These are phyloP conservation scores for Paradendryphiella salina DNA, from an alignment of 2,329 filamentous ascomycete species.

Conservation along the genomic window DNA sequence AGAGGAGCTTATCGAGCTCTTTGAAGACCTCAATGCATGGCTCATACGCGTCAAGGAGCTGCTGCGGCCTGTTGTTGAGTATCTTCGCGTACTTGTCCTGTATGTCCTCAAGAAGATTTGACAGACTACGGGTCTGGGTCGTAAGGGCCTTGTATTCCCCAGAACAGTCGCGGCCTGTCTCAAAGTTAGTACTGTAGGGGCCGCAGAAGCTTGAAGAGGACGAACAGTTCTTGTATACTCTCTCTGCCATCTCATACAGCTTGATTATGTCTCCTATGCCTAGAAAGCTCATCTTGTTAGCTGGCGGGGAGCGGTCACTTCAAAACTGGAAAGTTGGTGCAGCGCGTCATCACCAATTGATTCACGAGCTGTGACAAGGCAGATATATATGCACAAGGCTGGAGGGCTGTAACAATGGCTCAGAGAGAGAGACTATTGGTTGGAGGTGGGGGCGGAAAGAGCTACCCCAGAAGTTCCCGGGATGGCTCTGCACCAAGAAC, in stretches of 20 bases:
- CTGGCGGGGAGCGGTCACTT: neutral
- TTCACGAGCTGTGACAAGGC: neutral
- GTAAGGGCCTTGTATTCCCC: slow-evolving; percentile 38
- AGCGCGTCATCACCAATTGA: neutral
- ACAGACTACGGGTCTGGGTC: slow-evolving; percentile 30
- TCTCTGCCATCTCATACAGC: slow-evolving; percentile 29
- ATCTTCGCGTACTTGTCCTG: slow-evolving; percentile 36
- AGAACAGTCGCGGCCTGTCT: slow-evolving; percentile 35
- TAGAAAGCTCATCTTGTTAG: slow-evolving; percentile 31
- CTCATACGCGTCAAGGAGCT: slow-evolving; percentile 29
- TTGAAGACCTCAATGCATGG: slow-evolving; percentile 32
- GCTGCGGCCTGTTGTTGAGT: slow-evolving; percentile 21
- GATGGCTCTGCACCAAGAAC: no score
- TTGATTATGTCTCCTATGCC: slow-evolving; percentile 34
- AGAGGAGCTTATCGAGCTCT: slow-evolving; percentile 32
- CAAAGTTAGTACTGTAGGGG: neutral
- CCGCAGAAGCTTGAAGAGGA: neutral
- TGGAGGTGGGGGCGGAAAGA: slow-evolving; percentile 5
- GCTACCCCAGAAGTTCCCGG: no score
- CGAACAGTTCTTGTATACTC: slow-evolving; percentile 35
- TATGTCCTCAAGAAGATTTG: slow-evolving; percentile 35
- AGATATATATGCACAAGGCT: neutral
- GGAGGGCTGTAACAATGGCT: slow-evolving; percentile 2
- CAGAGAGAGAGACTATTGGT: neutral
- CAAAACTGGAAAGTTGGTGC: neutral